Base-by-base conservation (phyloP, 495 filamentous ascomycete species). In the Lophiostoma macrostomum region DNA sequence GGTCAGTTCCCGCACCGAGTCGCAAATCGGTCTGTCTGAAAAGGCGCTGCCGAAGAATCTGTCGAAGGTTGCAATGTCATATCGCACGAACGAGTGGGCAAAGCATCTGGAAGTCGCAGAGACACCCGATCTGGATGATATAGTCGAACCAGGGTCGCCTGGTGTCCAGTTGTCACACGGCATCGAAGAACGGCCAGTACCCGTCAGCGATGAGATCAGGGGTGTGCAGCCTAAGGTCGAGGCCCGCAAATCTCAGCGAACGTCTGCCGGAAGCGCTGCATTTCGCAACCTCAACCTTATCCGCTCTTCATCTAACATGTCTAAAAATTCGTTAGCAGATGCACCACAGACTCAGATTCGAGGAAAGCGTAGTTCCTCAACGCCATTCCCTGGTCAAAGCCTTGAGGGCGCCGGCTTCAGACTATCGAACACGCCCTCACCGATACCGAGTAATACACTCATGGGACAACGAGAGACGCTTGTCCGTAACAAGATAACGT, bases 81-180 rank as follows among this genome's bases (percentile, higher is more conserved):
- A 93, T 61, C 81, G 91, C 38, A 96, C 90, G 4, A 95, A 95
- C 59, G 91, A 97, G 71, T 97, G 91, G 91, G 90, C 91, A 0
- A 96, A 96, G 63, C 89, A 96, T 68, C 71, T 95, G 16, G 80
- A 82, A 24, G 70, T 76, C 34, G 91, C 91, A 4, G 91, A 96
- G 14, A 71, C 69, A 3, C 90, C 89, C 20, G 83, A 87, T n/a
- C 60, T 80, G 4, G 87, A 91, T 12, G 74, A 77, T 1, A 27
- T 64, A 10, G 7, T 42, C 5, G 61, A 53, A 14, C 58, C 62
- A 2, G 44, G 43, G 13, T 67, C 64, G 14, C 66, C 68, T n/a
- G 68, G 67, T 10, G 41, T 69, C n/a, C 43, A 61, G 30, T 46
- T 69, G 10, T 58, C 63, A 5, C 44, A 51, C 23, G 48, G 41